A percentile compares a stretch with the other conserved stretches of the same genome.
These are phyloP conservation scores for Psidium friedrichsthalianum DNA, from an alignment of 345 rosid genomes.

Conservation along the genomic window DNA sequence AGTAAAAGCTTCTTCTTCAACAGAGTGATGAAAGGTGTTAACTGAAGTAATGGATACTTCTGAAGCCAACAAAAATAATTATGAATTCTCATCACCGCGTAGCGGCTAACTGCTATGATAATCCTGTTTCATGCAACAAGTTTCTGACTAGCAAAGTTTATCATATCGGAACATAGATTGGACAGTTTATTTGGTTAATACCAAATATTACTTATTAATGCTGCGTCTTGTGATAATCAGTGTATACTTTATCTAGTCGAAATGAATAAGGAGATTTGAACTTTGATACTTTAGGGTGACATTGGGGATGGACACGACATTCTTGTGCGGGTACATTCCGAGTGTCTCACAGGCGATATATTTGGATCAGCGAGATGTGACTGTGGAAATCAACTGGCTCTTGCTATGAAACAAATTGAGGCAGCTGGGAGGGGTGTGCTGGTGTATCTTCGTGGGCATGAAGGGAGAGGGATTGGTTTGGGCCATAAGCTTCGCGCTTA, in stretches of 20 bases:
- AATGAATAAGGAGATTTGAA: not conserved
- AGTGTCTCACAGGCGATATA: conserved; percentile 90
- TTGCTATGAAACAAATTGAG: conserved; percentile 82
- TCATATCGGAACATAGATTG: not conserved
- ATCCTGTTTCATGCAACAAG: not conserved
- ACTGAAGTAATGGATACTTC: not conserved
- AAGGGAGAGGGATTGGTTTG: conserved; percentile 81
- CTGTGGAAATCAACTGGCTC: conserved; percentile 65
- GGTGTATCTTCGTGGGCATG: conserved; percentile 89
- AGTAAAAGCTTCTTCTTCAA: not conserved
- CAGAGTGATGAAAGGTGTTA: not conserved
- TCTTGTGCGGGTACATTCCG: conserved; percentile 89
- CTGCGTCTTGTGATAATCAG: not conserved
- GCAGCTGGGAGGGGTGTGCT: conserved; percentile 68
- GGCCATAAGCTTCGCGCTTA: conserved; percentile 79
- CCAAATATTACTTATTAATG: not conserved
- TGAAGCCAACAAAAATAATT: not conserved
- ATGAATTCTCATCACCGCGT: not conserved
- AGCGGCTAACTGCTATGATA: not conserved
- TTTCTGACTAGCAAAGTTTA: not conserved
- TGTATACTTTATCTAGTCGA: not conserved
- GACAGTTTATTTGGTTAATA: not conserved
- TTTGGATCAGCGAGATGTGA: conserved; percentile 78
- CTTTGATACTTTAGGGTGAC: conserved; percentile 42
- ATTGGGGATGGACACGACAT: conserved; percentile 62